Base-by-base conservation (phyloP, 768 basidiomycete genomes). In the Coprinopsis strossmayeri region DNA sequence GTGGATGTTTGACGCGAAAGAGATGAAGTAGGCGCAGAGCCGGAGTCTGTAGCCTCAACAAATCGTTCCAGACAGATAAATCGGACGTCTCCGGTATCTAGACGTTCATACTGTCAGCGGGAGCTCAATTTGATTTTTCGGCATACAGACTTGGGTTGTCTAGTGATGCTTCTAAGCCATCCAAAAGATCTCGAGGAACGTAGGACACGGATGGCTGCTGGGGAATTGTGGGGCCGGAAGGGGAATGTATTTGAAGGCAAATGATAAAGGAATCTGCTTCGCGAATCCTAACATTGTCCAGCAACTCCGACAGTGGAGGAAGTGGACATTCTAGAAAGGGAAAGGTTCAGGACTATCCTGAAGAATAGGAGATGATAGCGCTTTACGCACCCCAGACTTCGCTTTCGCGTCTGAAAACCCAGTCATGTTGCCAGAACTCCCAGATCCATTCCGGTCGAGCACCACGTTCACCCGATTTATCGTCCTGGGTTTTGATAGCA, bases 91-190 rank as follows among this genome's bases (percentile, higher is more conserved):
- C 87, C 87, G 2, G 87, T 87, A 55, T 83, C 79, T 79, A 59
- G 17, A 10, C 46, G 7, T 27, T 32, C 30, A 18, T 18, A n/a
- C n/a, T n/a, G n/a, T n/a, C n/a, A n/a, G n/a, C n/a, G n/a, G n/a
- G n/a, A n/a, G n/a, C n/a, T n/a, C n/a, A n/a, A n/a, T n/a, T n/a
- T n/a, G n/a, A n/a, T n/a, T n/a, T n/a, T n/a, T n/a, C n/a, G n/a
- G n/a, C n/a, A n/a, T n/a, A n/a, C n/a, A n/a, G n/a, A 84, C 83
- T 82, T 2, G 80, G 63, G 53, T 88, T 87, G 59, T 88, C 88
- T 20, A 91, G 60, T 3, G 83, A 80, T 11, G 79, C 76, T 59
- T 83, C 82, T 11, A 89, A 69, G 0, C 84, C 86, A 38, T 82
- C 78, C 3, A 88, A 63, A 0, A 88, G 69, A 57, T 83, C 78